Conservation (phyloP, 2,329 filamentous ascomycete species). For the Trichoderma harzianum region DNA sequence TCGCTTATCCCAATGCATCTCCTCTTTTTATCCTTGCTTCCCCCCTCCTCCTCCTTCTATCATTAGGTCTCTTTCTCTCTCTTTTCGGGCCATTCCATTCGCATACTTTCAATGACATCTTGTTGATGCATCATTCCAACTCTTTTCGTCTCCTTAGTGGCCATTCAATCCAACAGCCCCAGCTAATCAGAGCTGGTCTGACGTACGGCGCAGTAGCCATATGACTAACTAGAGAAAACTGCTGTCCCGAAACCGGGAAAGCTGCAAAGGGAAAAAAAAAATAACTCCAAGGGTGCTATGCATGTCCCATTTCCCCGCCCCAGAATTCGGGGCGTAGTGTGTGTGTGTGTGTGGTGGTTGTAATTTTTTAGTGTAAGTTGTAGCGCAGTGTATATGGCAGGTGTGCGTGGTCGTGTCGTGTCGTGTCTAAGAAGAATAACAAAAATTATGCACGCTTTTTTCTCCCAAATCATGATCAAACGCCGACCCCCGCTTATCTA, state of each 20-base stretch:
- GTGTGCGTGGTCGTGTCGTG: constrained; percentile 11
- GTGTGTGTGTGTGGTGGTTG: neutral
- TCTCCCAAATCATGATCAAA: constrained; percentile 15
- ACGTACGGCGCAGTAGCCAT: constrained; percentile 4
- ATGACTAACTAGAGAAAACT: neutral
- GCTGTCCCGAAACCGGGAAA: constrained; percentile 8
- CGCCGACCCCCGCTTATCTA: constrained; percentile 16
- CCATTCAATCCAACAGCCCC: neutral
- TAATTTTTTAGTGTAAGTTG: constrained; percentile 5
- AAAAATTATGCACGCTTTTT: constrained; percentile 7
- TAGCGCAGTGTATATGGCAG: constrained; percentile 1
- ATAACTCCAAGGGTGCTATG: constrained; percentile 18
- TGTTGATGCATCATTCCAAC: neutral
- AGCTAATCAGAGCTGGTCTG: constrained; percentile 12
- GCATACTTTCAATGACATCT: neutral
- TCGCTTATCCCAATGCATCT: constrained; percentile 12
- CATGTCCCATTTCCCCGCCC: constrained; percentile 18
- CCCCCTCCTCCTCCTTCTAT: neutral
- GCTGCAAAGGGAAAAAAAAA: neutral
- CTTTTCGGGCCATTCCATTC: neutral
- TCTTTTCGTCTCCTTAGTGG: neutral
- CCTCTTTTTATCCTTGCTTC: neutral
- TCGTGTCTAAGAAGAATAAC: constrained; percentile 7
- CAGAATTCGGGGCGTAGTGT: constrained; percentile 4
- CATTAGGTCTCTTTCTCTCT: neutral